A percentile compares a stretch with the other conserved stretches of the same genome.
Evolutionary conservation across 2,329 filamentous ascomycete genomes (phyloP).

Genomic region (Teratosphaeria zuluensis): DNA sequence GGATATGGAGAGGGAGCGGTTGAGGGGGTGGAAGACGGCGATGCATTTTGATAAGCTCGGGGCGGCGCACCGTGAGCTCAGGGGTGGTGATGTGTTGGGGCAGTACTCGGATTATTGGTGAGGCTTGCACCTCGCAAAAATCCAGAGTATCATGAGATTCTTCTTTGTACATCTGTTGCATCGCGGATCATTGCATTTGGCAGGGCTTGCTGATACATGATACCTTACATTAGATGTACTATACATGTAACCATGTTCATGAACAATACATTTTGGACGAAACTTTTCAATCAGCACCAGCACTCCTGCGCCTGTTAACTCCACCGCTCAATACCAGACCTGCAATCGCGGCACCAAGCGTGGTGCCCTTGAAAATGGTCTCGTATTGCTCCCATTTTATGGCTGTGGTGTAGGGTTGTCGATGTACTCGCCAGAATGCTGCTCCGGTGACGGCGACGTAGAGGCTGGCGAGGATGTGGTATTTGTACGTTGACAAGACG

Average conservation of each 20-base stretch:
- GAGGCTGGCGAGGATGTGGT: constrained; percentile 21
- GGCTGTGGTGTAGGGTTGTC: constrained; percentile 25
- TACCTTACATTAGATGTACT: background rate
- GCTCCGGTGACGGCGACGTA: constrained; percentile 21
- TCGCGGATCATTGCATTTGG: background rate
- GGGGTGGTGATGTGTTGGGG: constrained; percentile 34
- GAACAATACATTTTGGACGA: background rate
- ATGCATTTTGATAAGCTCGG: constrained; percentile 47
- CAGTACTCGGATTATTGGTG: constrained; percentile 27
- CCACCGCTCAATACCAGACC: constrained; percentile 9
- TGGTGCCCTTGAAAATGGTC: constrained; percentile 29
- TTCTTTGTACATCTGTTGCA: background rate
- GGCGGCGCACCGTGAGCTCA: constrained; percentile 43
- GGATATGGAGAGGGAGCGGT: constrained; percentile 47
- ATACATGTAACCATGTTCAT: background rate
- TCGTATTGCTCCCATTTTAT: constrained; percentile 30
- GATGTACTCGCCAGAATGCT: constrained; percentile 25
- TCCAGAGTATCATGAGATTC: too few relatives aligned
- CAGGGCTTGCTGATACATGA: background rate
- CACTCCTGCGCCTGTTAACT: background rate
- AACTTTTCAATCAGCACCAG: background rate
- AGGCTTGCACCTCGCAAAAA: background rate
- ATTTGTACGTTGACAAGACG: constrained; percentile 15
- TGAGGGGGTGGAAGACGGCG: constrained; percentile 46
- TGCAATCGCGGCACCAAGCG: constrained; percentile 12